Base-by-base conservation (phyloP, 2,329 filamentous ascomycete genomes). In the Incumbomyces delicatus region DNA sequence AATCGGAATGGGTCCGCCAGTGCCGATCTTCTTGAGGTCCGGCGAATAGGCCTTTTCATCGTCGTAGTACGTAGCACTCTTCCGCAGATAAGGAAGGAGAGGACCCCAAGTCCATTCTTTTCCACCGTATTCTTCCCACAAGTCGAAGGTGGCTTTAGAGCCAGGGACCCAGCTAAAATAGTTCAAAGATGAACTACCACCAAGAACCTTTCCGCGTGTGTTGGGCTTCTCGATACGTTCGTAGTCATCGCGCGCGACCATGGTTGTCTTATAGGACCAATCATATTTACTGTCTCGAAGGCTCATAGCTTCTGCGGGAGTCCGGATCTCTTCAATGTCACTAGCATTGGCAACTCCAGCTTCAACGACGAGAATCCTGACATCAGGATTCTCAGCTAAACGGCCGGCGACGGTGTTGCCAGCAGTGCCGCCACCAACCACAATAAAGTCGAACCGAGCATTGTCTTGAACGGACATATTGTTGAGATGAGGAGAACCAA, bases 91-190 rank as follows among this genome's bases (percentile, higher is more conserved):
- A 6, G 67, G 63, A 2, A 70, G 63, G 33, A 67, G 63, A 7
- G 60, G 64, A 1, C 77, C 68, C 73, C 75, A 81, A 0, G 65
- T 78, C 78, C 78, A 83, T 6, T 68, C 63, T 1, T 64, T 53
- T 1, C 67, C 68, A 22, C 70, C 69, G 46, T 62, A 72, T 32
- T 68, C 64, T 13, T 58, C 66, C 70, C 70, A 74, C 47, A 66
- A 61, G 51, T 73, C 74, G 54, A 77, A 81, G 0, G 77, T 81
- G 2, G 68, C 67, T 45, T 72, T 71, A 47, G 69, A 74, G 1
- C 78, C 78, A 1, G 72, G 76, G 4, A 79, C 67, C 78, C 78
- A 82, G 12, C 77, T 80, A 60, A 75, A 80, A 59, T 81, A 83
- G 63, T 83, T 83, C 41, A 78, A 59, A 33, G 67, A 74, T 0